These are phyloP conservation scores for Fusarium napiforme DNA, from an alignment of 2,329 filamentous ascomycete species.

Conservation along the genomic window DNA sequence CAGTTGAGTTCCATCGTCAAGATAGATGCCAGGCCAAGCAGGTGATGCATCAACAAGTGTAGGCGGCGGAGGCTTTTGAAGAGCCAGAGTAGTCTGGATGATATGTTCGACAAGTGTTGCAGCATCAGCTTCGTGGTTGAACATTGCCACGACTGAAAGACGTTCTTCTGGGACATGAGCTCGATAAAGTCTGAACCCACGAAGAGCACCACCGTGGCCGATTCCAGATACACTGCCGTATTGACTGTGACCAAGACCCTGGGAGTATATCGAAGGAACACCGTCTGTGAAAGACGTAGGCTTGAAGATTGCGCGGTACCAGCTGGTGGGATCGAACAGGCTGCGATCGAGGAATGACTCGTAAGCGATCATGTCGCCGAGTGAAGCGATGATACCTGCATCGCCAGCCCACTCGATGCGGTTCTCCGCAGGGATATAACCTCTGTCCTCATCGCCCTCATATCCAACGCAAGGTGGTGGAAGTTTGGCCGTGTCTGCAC, in stretches of 20 bases:
- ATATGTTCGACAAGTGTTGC: conserved; percentile 11
- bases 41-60: conserved; percentile 2
- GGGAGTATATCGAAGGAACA: conserved; percentile 15
- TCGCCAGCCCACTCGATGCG: conserved; percentile 30
- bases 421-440: conserved; percentile 24
- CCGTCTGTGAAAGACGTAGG: conserved; percentile 23
- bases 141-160: conserved; percentile 26
- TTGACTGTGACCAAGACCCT: conserved; percentile 15
- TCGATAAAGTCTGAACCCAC: conserved; percentile 26
- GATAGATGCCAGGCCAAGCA: conserved; percentile 20
- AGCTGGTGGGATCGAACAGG: conserved; percentile 19
- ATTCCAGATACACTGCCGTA: conserved; percentile 14
- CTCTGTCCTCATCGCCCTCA: conserved; percentile 21
- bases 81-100: conserved; percentile 4
- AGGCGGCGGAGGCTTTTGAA: conserved; percentile 14
- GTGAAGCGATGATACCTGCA: conserved; percentile 29
- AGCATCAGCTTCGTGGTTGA: conserved; percentile 30
- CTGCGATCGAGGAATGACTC: conserved; percentile 23
- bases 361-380: conserved; percentile 26
- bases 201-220: conserved; percentile 25
- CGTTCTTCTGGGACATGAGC: conserved; percentile 25
- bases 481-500: conserved; percentile 21
- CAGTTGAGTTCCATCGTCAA: conserved; percentile 25
- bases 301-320: conserved; percentile 20
- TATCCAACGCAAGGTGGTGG: conserved; percentile 25